phyloP scores from a whole-genome alignment of 352 stramenopile genomes.

The Phytophthora brassicae region DNA sequence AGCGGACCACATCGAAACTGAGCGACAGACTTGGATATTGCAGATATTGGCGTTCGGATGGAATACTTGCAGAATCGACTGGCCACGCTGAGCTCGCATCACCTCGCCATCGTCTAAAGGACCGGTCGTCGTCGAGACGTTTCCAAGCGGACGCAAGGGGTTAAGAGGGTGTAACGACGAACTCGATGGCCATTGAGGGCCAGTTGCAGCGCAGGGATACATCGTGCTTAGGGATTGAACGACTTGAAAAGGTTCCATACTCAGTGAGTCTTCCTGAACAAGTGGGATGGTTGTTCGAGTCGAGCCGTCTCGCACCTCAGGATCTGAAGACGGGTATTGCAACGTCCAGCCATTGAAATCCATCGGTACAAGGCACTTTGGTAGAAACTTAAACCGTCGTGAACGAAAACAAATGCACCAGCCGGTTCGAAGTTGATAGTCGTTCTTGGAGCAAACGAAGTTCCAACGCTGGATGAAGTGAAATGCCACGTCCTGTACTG shows the following conservation, averaged over 20 bases:
- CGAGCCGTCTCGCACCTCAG: conserved; percentile 35
- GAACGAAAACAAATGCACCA: conserved; percentile 89
- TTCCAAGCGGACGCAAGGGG: conserved; percentile 26
- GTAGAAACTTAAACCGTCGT: conserved; percentile 80
- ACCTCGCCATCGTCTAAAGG: conserved; percentile 50
- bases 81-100: conserved; percentile 58
- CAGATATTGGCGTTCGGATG: conserved; percentile 76
- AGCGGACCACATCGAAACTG: conserved; percentile 86
- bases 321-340: conserved; percentile 68
- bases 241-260: conserved; percentile 59
- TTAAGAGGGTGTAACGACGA: conserved; percentile 37
- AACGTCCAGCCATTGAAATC: conserved; percentile 84
- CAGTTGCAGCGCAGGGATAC: conserved; percentile 37
- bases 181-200: conserved; percentile 29
- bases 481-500: conserved; percentile 84
- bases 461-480: conserved; percentile 94
- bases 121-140: conserved; percentile 10
- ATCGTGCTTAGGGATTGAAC: conserved; percentile 41
- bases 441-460: conserved; percentile 87
- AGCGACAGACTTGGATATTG: conserved; percentile 83
- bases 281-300: conserved; percentile 49
- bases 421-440: conserved; percentile 82
- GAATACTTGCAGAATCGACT: conserved; percentile 66
- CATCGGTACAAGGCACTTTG: conserved; percentile 86
- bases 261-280: conserved; percentile 58